Percentiles rank a stretch among this genome's conserved stretches.
phyloP scores from a whole-genome alignment of 129 eudicot species.

The Logfia minima region DNA sequence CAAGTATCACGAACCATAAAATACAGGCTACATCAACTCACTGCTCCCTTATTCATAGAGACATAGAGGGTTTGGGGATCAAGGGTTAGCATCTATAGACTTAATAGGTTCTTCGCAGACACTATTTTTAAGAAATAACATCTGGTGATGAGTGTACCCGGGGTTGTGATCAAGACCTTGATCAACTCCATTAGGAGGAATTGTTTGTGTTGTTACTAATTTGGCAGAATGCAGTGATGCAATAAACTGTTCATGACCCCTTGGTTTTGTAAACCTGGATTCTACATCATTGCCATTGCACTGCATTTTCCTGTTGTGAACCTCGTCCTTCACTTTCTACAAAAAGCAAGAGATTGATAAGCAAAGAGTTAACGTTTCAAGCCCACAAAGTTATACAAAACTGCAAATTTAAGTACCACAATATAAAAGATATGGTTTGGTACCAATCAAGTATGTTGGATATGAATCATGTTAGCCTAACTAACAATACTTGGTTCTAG shows the following conservation, averaged over 20 bases:
- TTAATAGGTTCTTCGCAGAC: slow-evolving; percentile 54
- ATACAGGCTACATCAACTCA: slow-evolving; percentile 1
- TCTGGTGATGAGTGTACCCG: slow-evolving; percentile 39
- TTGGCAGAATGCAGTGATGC: slow-evolving; percentile 34
- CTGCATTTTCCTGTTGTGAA: slow-evolving; percentile 49
- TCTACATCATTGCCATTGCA: slow-evolving; percentile 34
- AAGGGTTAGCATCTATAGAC: slow-evolving; percentile 38
- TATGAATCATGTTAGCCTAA: too few species aligned
- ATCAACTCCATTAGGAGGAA: slow-evolving; percentile 23
- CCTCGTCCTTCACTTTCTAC: slow-evolving; percentile 66
- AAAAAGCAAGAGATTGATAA: not conserved
- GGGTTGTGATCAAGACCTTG: slow-evolving; percentile 22
- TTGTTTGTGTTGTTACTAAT: slow-evolving; percentile 22
- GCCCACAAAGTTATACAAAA: too few species aligned
- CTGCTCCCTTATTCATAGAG: slow-evolving; percentile 27
- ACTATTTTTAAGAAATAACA: slow-evolving; percentile 28
- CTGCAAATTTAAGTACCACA: too few species aligned
- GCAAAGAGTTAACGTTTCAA: not conserved
- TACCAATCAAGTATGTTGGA: too few species aligned
- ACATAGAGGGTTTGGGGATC: not conserved
- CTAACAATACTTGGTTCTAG: too few species aligned
- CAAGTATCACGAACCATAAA: not conserved
- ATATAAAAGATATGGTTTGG: too few species aligned
- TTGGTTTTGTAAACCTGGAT: slow-evolving; percentile 45
- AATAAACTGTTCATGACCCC: slow-evolving; percentile 68